A percentile compares a stretch with the other conserved stretches of the same genome.
Evolutionary conservation across 306 rosid species (phyloP).

Genomic region (Quercus engelmannii): DNA sequence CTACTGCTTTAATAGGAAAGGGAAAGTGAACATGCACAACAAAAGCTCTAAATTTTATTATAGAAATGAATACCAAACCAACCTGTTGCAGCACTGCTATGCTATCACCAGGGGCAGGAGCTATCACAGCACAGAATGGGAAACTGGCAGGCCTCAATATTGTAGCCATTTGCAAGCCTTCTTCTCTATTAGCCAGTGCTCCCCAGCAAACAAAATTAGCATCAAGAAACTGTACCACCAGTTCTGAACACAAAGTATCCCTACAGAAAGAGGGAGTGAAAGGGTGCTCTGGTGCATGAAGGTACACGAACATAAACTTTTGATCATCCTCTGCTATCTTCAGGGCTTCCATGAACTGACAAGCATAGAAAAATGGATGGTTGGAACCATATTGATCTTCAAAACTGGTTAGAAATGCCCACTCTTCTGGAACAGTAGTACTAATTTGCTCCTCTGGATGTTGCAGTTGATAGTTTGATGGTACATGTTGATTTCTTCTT

Average conservation of each 20-base stretch:
- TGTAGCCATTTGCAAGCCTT: constrained; percentile 64
- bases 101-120: constrained; percentile 45
- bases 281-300: constrained; percentile 74
- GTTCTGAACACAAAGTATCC: constrained; percentile 60
- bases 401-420: constrained; percentile 43
- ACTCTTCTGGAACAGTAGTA: no score
- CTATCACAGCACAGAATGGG: constrained; percentile 67
- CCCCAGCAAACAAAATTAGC: constrained; percentile 84
- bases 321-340: constrained; percentile 63
- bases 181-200: constrained; percentile 49
- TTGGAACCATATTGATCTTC: constrained; percentile 55
- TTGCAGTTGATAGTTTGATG: no score
- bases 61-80: constrained; percentile 14
- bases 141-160: constrained; percentile 47
- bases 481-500: no score
- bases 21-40: background rate
- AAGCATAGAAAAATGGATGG: constrained; percentile 71
- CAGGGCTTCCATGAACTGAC: constrained; percentile 44
- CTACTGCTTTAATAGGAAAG: background rate
- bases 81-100: constrained; percentile 70
- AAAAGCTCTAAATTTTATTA: background rate
- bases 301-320: constrained; percentile 73
- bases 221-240: constrained; percentile 65
- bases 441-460: no score
- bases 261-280: constrained; percentile 56